phyloP scores from a whole-genome alignment of 176 grass and related monocot species.

The Phoenix roebelenii region DNA sequence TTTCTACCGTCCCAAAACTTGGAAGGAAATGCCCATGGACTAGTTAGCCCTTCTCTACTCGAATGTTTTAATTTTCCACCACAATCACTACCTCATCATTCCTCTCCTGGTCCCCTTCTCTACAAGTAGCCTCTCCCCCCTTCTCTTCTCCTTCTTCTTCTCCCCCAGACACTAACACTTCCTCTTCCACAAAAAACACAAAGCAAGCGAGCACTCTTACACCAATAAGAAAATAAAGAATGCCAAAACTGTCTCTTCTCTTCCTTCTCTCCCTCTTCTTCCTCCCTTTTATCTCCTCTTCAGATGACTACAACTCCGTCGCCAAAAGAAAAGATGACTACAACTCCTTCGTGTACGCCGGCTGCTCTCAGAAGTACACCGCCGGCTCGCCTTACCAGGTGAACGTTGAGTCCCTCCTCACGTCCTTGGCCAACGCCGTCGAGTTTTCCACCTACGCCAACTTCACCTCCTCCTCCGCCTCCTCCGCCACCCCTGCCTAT shows the following conservation, averaged over 20 bases:
- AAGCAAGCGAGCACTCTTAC: neutral
- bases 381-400: slow-evolving; percentile 48
- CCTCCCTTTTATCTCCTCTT: neutral
- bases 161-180: too few species aligned
- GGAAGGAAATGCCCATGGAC: too few species aligned
- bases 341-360: slow-evolving; percentile 74
- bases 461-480: slow-evolving; percentile 28
- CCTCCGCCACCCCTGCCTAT: slow-evolving; percentile 2
- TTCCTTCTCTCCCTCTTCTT: neutral
- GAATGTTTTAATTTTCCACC: too few species aligned
- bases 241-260: slow-evolving; percentile 17
- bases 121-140: too few species aligned
- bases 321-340: slow-evolving; percentile 29
- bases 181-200: too few species aligned
- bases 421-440: slow-evolving; percentile 41
- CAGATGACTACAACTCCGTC: neutral
- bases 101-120: too few species aligned
- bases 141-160: too few species aligned
- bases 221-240: slow-evolving; percentile 7
- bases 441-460: slow-evolving; percentile 37
- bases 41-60: too few species aligned
- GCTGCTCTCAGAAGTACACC: slow-evolving; percentile 59
- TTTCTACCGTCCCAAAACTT: too few species aligned
- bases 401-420: slow-evolving; percentile 37
- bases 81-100: too few species aligned